Percentiles rank a stretch among this genome's conserved stretches.
phyloP scores from a whole-genome alignment of 805 yeast genomes.

The Candida verbasci region DNA sequence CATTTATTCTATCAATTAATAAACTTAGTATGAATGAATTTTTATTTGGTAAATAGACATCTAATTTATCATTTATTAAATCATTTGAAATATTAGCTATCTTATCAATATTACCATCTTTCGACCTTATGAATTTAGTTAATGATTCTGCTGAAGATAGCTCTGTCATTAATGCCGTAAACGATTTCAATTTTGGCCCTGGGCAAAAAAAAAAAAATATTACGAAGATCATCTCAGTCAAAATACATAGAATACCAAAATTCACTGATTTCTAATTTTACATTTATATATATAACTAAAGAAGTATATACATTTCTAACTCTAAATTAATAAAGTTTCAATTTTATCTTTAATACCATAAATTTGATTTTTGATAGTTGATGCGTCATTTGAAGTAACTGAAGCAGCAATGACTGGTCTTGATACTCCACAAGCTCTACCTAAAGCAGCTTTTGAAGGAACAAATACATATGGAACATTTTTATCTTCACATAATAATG shows the following conservation, averaged over 20 bases:
- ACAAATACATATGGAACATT: constrained; percentile 99
- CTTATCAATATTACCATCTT: constrained; percentile 38
- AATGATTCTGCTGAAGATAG: constrained; percentile 37
- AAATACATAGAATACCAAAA: too few relatives aligned
- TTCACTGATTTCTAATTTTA: too few relatives aligned
- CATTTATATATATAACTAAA: background rate
- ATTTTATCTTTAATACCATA: constrained; percentile 98
- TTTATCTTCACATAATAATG: constrained; percentile 97
- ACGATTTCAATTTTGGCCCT: background rate
- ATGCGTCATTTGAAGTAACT: constrained; percentile 96
- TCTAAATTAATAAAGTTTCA: constrained; percentile 89
- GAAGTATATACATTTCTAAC: background rate
- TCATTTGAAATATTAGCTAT: constrained; percentile 31
- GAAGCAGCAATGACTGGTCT: constrained; percentile 99
- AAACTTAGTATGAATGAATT: constrained; percentile 55
- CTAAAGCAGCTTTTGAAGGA: constrained; percentile 96
- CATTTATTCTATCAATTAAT: constrained; percentile 57
- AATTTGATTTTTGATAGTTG: constrained; percentile 95
- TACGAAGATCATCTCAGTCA: constrained; percentile 1
- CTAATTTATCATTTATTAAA: constrained; percentile 27
- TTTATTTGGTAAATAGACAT: constrained; percentile 51
- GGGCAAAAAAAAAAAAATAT: background rate
- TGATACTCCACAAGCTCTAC: constrained; percentile 99
- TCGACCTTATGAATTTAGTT: constrained; percentile 57
- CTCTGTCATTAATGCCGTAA: too few relatives aligned